Conservation (phyloP, 345 rosid genomes). For the Jatropha curcas region DNA sequence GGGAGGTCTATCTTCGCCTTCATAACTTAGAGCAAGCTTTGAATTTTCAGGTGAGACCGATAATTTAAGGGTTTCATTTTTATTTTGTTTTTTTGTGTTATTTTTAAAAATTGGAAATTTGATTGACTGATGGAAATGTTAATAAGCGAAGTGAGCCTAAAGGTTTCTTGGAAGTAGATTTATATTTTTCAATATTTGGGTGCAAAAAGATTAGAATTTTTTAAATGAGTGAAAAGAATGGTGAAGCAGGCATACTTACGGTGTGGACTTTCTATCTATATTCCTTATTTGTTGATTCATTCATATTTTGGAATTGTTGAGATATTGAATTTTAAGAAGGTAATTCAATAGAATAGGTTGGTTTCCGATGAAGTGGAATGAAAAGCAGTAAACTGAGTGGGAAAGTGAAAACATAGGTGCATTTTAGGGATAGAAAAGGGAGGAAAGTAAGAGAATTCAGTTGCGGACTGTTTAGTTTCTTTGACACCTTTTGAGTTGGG, state of each 20-base stretch:
- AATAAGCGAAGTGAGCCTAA: no score
- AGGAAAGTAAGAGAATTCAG: background rate
- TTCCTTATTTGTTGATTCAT: background rate
- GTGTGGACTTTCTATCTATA: no score
- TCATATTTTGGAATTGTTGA: background rate
- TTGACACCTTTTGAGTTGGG: background rate
- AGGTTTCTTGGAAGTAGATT: no score
- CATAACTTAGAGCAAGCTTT: constrained; percentile 65
- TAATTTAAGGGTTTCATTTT: background rate
- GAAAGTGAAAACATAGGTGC: background rate
- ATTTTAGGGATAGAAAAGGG: background rate
- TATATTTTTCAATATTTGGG: no score
- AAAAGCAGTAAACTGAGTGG: background rate
- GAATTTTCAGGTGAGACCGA: constrained; percentile 56
- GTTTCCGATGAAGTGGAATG: background rate
- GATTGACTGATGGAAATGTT: no score
- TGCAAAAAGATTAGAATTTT: no score
- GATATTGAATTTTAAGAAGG: background rate
- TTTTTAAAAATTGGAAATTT: no score
- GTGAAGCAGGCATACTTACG: background rate
- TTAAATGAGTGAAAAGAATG: background rate
- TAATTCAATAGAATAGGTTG: background rate
- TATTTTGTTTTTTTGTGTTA: background rate
- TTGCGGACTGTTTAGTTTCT: background rate
- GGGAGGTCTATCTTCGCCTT: constrained; percentile 79